Evolutionary conservation across 768 basidiomycete genomes (phyloP).

Genomic region (Hericium rajendrae): DNA sequence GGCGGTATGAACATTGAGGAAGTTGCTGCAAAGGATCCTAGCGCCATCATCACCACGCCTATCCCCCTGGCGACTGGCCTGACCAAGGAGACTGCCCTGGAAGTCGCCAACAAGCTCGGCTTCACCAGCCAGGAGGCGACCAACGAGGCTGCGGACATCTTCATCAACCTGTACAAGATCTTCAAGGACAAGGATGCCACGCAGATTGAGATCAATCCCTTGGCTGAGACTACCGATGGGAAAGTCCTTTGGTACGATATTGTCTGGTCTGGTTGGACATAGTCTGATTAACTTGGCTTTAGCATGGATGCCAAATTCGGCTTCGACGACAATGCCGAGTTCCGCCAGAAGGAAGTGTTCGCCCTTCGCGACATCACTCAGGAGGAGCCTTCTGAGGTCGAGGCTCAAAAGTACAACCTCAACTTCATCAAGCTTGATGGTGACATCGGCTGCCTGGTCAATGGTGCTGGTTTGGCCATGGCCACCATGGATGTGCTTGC

Average conservation of each 20-base stretch:
- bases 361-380: slow-evolving; percentile 84
- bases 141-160: slow-evolving; percentile 85
- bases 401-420: slow-evolving; percentile 90
- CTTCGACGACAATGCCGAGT: slow-evolving; percentile 99
- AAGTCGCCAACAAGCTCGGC: slow-evolving; percentile 82
- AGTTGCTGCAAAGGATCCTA: slow-evolving; percentile 91
- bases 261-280: not conserved
- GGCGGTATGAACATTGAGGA: slow-evolving; percentile 99
- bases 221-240: slow-evolving; percentile 88
- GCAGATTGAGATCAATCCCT: slow-evolving; percentile 98
- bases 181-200: slow-evolving; percentile 99
- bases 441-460: slow-evolving; percentile 93
- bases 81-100: slow-evolving; percentile 57
- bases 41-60: slow-evolving; percentile 90
- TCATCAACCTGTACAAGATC: slow-evolving; percentile 88
- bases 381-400: slow-evolving; percentile 95
- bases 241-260: slow-evolving; percentile 75
- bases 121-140: slow-evolving; percentile 66
- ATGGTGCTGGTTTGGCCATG: slow-evolving; percentile 98
- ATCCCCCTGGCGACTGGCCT: slow-evolving; percentile 82
- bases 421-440: slow-evolving; percentile 99
- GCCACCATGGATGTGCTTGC: slow-evolving; percentile 99
- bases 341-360: slow-evolving; percentile 90
- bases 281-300: not conserved
- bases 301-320: slow-evolving; percentile 99